These are phyloP conservation scores for Sextonia rubra DNA, from an alignment of 164 flowering plant species.

Conservation along the genomic window DNA sequence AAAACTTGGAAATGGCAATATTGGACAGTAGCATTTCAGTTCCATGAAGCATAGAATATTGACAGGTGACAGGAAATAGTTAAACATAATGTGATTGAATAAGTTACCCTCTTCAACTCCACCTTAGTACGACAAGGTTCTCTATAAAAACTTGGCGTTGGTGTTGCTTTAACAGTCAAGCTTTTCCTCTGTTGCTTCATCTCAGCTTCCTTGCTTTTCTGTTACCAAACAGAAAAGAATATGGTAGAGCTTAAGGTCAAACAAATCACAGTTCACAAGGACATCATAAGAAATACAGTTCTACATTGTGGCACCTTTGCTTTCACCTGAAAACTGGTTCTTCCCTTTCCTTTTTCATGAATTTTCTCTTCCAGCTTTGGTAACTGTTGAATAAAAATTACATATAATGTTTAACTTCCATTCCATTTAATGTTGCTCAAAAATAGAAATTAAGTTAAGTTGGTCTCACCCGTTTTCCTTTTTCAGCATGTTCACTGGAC, in stretches of 20 bases:
- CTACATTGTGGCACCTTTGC: conserved; percentile 41
- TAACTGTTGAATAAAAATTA: conserved; percentile 41
- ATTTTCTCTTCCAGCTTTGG: conserved; percentile 77
- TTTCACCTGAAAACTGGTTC: conserved; percentile 57
- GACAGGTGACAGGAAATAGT: no score
- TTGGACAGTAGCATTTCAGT: no score
- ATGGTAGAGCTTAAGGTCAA: not conserved
- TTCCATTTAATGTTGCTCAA: not conserved
- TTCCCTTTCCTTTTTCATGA: conserved; percentile 69
- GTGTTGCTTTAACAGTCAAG: conserved; percentile 76
- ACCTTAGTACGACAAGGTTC: conserved; percentile 72
- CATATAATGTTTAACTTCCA: not conserved
- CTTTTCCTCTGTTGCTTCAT: conserved; percentile 73
- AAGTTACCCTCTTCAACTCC: conserved; percentile 73
- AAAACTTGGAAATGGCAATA: no score
- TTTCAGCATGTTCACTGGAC: conserved; percentile 84
- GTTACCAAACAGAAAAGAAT: not conserved
- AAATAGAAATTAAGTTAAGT: not conserved
- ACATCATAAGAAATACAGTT: not conserved
- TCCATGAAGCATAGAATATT: no score
- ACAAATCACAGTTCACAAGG: not conserved
- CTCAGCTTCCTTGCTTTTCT: conserved; percentile 79
- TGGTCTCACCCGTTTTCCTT: conserved; percentile 63
- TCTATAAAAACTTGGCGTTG: conserved; percentile 84
- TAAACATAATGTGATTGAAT: not conserved